Conservation (phyloP, 805 yeast genomes). For the Metschnikowia koreensis region DNA sequence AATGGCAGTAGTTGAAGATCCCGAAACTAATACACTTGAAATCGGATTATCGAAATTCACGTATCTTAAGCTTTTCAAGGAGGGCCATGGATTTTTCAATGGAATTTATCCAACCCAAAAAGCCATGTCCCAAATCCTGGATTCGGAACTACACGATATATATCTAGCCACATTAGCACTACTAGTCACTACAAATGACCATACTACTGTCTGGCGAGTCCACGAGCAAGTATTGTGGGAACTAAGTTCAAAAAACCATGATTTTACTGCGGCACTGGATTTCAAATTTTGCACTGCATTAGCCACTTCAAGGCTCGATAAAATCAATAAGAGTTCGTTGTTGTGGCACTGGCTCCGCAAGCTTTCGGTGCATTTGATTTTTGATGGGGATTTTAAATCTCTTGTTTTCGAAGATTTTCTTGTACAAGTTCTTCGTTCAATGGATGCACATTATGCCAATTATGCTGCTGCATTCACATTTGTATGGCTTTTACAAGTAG, state of each 20-base stretch:
- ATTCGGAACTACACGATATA: not conserved
- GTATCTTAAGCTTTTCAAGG: constrained; percentile 32
- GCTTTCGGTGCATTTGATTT: constrained; percentile 15
- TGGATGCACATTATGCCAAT: constrained; percentile 37
- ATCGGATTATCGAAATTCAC: constrained; percentile 33
- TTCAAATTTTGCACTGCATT: constrained; percentile 27
- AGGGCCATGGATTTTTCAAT: constrained; percentile 27
- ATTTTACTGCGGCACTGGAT: constrained; percentile 1
- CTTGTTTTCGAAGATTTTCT: constrained; percentile 8
- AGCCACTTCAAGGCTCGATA: constrained; percentile 29
- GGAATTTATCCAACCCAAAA: not conserved
- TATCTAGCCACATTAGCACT: constrained; percentile 35
- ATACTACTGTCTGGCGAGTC: constrained; percentile 28
- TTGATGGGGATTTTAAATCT: not conserved
- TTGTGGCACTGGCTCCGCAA: constrained; percentile 33
- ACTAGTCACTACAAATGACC: constrained; percentile 39
- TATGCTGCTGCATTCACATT: constrained; percentile 36
- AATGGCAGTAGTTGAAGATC: constrained; percentile 1
- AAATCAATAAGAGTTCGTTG: constrained; percentile 41
- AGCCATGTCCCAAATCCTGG: not conserved
- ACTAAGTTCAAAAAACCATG: constrained; percentile 2
- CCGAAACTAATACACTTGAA: constrained; percentile 19
- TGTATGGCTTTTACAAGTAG: constrained; percentile 25
- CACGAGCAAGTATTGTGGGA: constrained; percentile 27
- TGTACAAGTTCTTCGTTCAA: constrained; percentile 25